Evolutionary conservation across 176 grass and related monocot genomes (phyloP).

Genomic region (Puccinellia tenuiflora): DNA sequence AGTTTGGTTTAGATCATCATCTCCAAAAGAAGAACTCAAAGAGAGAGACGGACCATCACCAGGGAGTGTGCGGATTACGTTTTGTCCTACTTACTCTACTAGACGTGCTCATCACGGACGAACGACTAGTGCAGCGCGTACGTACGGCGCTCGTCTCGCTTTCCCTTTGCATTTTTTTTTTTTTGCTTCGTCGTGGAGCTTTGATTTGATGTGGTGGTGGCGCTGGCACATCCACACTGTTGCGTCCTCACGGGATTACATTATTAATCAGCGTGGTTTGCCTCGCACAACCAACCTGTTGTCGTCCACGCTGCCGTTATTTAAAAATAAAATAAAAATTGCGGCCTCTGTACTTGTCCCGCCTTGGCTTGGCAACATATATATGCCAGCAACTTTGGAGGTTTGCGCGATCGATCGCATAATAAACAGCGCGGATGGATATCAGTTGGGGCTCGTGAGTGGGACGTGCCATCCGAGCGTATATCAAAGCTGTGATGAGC

Average conservation of each 20-base stretch:
- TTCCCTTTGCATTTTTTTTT: too few species aligned
- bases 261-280: too few species aligned
- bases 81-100: neutral
- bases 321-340: too few species aligned
- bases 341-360: neutral
- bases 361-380: neutral
- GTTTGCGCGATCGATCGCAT: neutral
- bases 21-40: neutral
- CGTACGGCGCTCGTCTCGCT: too few species aligned
- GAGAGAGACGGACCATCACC: neutral
- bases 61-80: neutral
- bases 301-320: neutral
- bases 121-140: too few species aligned
- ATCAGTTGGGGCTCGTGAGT: neutral
- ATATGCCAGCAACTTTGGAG: neutral
- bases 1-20: neutral
- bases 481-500: neutral
- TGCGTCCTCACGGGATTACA: too few species aligned
- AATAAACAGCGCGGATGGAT: too few species aligned
- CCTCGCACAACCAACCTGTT: neutral
- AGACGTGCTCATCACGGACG: neutral
- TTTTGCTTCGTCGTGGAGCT: too few species aligned
- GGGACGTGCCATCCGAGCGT: constrained; percentile 13
- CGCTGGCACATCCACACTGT: too few species aligned
- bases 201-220: too few species aligned